Base-by-base conservation (phyloP, 148 eudicot genomes). In the Dysphania ambrosioides region DNA sequence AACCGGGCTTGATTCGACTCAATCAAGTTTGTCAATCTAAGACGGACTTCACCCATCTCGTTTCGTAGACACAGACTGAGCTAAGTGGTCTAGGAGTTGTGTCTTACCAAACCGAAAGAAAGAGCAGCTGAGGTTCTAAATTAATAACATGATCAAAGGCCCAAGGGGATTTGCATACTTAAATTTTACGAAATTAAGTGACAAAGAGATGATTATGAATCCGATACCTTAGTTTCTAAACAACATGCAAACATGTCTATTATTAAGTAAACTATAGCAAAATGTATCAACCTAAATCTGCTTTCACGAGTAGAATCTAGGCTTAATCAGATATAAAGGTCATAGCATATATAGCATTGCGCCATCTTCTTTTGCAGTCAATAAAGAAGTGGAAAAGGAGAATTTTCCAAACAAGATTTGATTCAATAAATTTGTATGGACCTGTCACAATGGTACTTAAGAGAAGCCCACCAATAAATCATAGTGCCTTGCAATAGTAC, bases 131-230 rank as follows among this genome's bases (percentile, higher is more conserved):
- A n/a, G n/a, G n/a, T n/a, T n/a, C n/a, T n/a, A n/a, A 36, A 36
- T 36, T 2, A 36, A 8, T 36, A 1, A 0, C 40, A 36, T 36
- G 3, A 0, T 1, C 40, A 4, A 36, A 2, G 8, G 0, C 8
- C 7, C 1, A 4, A 36, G 40, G 21, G 6, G 53, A 15, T 4
- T 16, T 15, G 18, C 51, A 16, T 47, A 13, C 4, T 13, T 47
- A 13, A n/a, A 24, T 23, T 26, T 9, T 11, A 10, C 1, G 63
- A 30, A 59, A 16, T 61, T 35, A 15, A 61, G 36, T 23, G 32
- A 59, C 9, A 18, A 66, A 30, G 51, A 68, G 77, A 79, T 79
- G 68, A 69, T 24, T 27, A 69, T 69, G 82, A 79, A 79, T 79
- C 82, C 4, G 69, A 79, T 79, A 51, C 82, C 70, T 73, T 4